These are phyloP conservation scores for Cryptococcus wingfieldii DNA, from an alignment of 1,284 basidiomycete species.

Conservation along the genomic window DNA sequence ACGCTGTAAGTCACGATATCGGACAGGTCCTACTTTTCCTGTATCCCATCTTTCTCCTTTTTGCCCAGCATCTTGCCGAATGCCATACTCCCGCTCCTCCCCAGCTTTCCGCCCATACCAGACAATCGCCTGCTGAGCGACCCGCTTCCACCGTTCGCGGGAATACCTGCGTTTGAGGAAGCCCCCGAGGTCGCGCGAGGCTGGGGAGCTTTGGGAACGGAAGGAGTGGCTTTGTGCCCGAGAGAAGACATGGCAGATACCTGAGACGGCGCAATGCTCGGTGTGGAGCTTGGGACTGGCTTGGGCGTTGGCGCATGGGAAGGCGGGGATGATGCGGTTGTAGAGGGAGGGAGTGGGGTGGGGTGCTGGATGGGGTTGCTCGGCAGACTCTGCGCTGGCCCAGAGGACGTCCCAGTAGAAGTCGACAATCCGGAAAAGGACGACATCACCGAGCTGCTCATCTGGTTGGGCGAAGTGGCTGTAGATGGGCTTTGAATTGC, in stretches of 20 bases:
- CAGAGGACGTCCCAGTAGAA: constrained; percentile 3
- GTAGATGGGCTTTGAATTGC: background rate
- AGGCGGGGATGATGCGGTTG: background rate
- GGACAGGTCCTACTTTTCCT: constrained; percentile 9
- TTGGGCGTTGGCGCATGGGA: constrained; percentile 2
- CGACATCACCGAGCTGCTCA: constrained; percentile 21
- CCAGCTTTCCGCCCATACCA: constrained; percentile 33
- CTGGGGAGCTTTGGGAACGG: constrained; percentile 4
- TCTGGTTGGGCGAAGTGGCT: constrained; percentile 7
- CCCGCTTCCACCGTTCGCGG: constrained; percentile 21
- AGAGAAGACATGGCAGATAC: constrained; percentile 5
- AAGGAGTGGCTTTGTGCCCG: constrained; percentile 9
- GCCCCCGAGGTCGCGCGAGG: too few relatives aligned
- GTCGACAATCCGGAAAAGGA: constrained; percentile 6
- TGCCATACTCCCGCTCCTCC: constrained; percentile 34
- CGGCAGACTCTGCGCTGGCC: background rate
- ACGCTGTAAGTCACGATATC: background rate
- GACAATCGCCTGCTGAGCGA: constrained; percentile 28
- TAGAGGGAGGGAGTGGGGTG: background rate
- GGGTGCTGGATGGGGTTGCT: background rate
- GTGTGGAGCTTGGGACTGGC: background rate
- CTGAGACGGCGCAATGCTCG: constrained; percentile 2
- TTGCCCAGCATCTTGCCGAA: constrained; percentile 43
- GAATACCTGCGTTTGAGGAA: too few relatives aligned
- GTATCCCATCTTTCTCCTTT: constrained; percentile 29